These are phyloP conservation scores for Cyamopsis tetragonoloba DNA, from an alignment of 306 rosid genomes.

Conservation along the genomic window DNA sequence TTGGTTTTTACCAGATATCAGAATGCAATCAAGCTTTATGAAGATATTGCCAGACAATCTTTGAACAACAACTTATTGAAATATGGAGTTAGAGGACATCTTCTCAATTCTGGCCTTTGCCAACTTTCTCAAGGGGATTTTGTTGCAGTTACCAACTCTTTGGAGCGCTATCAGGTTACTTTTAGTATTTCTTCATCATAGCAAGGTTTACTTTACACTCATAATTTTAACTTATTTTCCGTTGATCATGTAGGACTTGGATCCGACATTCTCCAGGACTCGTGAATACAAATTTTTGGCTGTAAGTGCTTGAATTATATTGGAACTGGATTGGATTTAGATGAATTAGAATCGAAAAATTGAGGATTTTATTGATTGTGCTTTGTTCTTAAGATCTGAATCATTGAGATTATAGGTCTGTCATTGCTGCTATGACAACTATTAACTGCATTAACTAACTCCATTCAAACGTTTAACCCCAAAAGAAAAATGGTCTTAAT, in stretches of 20 bases:
- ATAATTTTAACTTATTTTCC: not conserved
- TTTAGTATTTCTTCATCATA: not conserved
- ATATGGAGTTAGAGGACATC: constrained; percentile 97
- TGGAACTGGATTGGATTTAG: not conserved
- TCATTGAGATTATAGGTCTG: not conserved
- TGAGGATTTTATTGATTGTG: not conserved
- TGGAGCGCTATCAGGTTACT: constrained; percentile 81
- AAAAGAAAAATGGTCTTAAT: not conserved
- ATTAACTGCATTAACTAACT: not conserved
- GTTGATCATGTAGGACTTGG: constrained; percentile 47
- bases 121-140: constrained; percentile 73
- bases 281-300: constrained; percentile 49
- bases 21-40: constrained; percentile 77
- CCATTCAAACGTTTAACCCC: not conserved
- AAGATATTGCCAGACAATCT: constrained; percentile 77
- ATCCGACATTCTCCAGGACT: constrained; percentile 49
- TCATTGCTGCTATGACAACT: not conserved
- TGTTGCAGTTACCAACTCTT: constrained; percentile 72
- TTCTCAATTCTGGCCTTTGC: constrained; percentile 90
- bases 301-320: constrained; percentile 31
- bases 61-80: constrained; percentile 71
- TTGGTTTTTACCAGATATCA: constrained; percentile 55
- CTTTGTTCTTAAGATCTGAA: not conserved
- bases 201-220: not conserved
- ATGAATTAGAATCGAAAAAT: not conserved